phyloP scores from a whole-genome alignment of 176 grass and related monocot species.

The Ananas comosus region DNA sequence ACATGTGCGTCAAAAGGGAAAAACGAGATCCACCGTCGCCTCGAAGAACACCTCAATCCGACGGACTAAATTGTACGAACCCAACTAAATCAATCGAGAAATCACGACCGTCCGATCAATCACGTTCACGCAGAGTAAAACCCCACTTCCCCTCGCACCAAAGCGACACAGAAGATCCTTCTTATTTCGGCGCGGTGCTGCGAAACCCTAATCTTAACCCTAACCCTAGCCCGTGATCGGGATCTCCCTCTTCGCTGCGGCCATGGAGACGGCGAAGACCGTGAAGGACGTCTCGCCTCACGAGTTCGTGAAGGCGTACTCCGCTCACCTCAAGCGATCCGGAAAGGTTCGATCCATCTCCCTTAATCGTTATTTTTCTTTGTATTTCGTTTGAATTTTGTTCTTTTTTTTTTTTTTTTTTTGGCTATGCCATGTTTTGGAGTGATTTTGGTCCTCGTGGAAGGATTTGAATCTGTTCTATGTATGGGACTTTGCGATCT shows the following conservation, averaged over 20 bases:
- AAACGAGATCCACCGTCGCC: no score
- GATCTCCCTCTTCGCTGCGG: neutral
- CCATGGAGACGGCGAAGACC: conserved; percentile 5
- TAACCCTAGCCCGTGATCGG: neutral
- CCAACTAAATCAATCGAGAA: no score
- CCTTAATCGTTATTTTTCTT: neutral
- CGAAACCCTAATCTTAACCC: neutral
- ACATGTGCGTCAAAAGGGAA: no score
- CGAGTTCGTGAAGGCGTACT: conserved; percentile 7
- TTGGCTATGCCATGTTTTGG: neutral
- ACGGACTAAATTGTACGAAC: no score
- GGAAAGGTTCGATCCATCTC: conserved; percentile 2
- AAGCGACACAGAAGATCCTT: no score
- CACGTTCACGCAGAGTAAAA: no score
- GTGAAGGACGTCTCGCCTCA: conserved; percentile 11
- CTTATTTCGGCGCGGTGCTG: neutral
- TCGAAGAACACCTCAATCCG: no score
- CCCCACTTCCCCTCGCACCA: no score
- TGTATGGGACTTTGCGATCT: neutral
- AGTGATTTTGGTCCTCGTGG: neutral
- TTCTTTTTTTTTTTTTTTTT: neutral
- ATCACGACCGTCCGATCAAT: no score
- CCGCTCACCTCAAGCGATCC: conserved; percentile 4
- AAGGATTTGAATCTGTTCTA: neutral
- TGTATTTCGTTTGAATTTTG: neutral